Base-by-base conservation (phyloP, 371 early-diverging fungal genomes). In the Mucor racemosus region DNA sequence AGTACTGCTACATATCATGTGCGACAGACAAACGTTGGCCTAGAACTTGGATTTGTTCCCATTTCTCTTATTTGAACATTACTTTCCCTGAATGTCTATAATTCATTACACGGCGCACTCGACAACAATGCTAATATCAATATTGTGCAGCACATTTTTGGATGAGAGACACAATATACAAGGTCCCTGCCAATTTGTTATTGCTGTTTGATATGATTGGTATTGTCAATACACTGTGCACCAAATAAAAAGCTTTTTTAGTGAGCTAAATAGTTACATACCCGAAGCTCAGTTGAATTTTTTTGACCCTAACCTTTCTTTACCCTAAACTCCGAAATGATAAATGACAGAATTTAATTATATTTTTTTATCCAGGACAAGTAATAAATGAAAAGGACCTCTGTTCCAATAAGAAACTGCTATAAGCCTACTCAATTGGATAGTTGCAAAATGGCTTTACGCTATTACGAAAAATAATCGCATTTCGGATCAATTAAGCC, bases 121-220 rank as follows among this genome's bases (percentile, higher is more conserved):
- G 31, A 53, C 26, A 14, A 31, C 14, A 1, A 26, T 26, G 31
- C 31, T 26, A 11, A 21, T 9, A 5, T 13, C 14, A 13, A 26
- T 10, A 31, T 53, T 31, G 31, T 53, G 53, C 31, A 53, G 53
- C 53, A 53, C 53, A 53, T 26, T 53, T 53, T 26, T 21, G 10
- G 19, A 53, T 26, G 31, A 53, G 26, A 50, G 53, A 53, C 53
- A 53, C 53, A 53, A 21, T 53, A 11, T 53, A 26, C 53, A 53
- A 5, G 53, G 53, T 53, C 31, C 53, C 53, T 53, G 53, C 14
- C 31, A 53, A 26, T 7, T 53, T 53, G 15, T 48, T 48, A 19
- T 8, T 48, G 8, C 2, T 19, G 19, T 8, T 14, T 13, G 53
- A 19, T 38, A 31, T 53, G 53, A 53, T 53, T 53, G 53, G 53